phyloP scores from a whole-genome alignment of 257 asterid species.

The Plantago major region DNA sequence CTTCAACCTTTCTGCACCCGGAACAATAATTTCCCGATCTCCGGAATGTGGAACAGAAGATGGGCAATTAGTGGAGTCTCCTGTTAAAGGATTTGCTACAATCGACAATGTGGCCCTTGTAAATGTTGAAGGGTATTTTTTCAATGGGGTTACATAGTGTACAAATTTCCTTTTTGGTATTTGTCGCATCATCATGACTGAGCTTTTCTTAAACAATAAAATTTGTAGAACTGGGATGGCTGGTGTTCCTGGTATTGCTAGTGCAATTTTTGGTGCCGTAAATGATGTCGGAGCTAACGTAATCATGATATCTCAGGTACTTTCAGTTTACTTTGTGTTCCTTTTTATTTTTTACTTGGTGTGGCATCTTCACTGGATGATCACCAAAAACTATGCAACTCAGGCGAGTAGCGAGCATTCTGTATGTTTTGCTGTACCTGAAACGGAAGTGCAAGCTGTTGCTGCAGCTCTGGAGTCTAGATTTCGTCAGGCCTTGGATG shows the following conservation, averaged over 20 bases:
- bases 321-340: constrained; percentile 14
- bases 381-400: too few species aligned
- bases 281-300: constrained; percentile 98
- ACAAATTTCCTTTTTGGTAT: too few species aligned
- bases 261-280: constrained; percentile 81
- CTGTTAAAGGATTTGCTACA: constrained; percentile 97
- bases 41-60: constrained; percentile 39
- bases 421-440: constrained; percentile 98
- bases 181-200: too few species aligned
- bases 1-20: constrained; percentile 90
- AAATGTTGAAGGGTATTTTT: constrained; percentile 92
- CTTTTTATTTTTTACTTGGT: not conserved
- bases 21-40: constrained; percentile 76
- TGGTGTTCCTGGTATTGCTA: constrained; percentile 98
- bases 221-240: constrained; percentile 96
- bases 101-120: constrained; percentile 94
- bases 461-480: constrained; percentile 79
- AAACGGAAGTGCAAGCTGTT: constrained; percentile 85
- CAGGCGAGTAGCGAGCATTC: constrained; percentile 99
- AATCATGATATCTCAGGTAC: constrained; percentile 93
- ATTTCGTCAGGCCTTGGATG: constrained; percentile 84
- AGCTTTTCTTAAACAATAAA: too few species aligned
- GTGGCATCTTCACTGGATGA: too few species aligned
- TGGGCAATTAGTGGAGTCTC: constrained; percentile 42
- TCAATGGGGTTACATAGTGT: not conserved